phyloP scores from a whole-genome alignment of 2,329 filamentous ascomycete genomes.

The Magnaporthiopsis incrustans region DNA sequence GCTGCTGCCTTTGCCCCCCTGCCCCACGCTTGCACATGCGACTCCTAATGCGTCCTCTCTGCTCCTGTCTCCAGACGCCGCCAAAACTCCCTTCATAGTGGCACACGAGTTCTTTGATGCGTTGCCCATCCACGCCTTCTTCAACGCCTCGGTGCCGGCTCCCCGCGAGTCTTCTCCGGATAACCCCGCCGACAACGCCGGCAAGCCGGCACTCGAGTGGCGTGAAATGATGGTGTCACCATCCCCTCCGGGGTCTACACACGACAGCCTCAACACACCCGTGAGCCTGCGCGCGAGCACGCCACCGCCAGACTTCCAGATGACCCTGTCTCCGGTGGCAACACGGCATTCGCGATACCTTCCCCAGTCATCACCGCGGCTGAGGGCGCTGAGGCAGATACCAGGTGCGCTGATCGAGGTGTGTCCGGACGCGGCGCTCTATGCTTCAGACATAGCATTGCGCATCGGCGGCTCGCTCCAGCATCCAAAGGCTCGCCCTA shows the following conservation, averaged over 20 bases:
- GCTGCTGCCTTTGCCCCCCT: neutral
- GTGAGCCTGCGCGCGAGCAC: conserved; percentile 38
- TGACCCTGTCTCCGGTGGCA: conserved; percentile 64
- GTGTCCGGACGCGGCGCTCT: conserved; percentile 77
- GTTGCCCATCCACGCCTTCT: conserved; percentile 90
- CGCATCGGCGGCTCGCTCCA: conserved; percentile 66
- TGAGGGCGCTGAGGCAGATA: conserved; percentile 61
- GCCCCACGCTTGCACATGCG: neutral
- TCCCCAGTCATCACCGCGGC: conserved; percentile 72
- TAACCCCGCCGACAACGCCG: conserved; percentile 34
- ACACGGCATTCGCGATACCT: conserved; percentile 82
- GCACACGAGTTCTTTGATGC: conserved; percentile 99
- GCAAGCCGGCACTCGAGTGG: conserved; percentile 52
- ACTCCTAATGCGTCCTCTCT: neutral
- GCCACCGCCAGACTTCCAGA: conserved; percentile 74
- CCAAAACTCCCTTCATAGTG: conserved; percentile 81
- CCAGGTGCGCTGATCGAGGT: conserved; percentile 75
- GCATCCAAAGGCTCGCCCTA: conserved; percentile 51
- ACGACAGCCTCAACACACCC: conserved; percentile 46
- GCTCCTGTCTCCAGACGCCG: conserved; percentile 37
- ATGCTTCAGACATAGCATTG: conserved; percentile 70
- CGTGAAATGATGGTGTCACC: conserved; percentile 73
- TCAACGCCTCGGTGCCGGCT: conserved; percentile 50
- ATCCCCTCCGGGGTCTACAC: conserved; percentile 47
- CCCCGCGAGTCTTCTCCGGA: conserved; percentile 11